A percentile compares a stretch with the other conserved stretches of the same genome.
Evolutionary conservation across 2,329 filamentous ascomycete genomes (phyloP).

Genomic region (Penicillium sp.): DNA sequence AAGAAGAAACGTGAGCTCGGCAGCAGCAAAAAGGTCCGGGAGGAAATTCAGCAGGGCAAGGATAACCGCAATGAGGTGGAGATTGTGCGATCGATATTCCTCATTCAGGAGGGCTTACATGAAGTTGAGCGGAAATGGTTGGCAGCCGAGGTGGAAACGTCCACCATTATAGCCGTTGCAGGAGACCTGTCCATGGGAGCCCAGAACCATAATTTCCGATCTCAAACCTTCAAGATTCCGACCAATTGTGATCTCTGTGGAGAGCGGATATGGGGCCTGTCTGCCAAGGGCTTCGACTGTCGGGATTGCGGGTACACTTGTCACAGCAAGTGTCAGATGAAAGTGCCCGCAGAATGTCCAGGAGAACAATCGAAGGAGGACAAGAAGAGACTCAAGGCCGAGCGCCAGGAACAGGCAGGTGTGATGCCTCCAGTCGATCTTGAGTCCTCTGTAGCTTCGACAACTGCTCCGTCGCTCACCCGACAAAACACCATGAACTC

Average conservation of each 20-base stretch:
- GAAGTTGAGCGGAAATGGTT: slow-evolving; percentile 76
- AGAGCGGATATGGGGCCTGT: slow-evolving; percentile 94
- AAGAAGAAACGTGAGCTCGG: slow-evolving; percentile 84
- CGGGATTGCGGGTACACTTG: slow-evolving; percentile 96
- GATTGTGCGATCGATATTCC: slow-evolving; percentile 76
- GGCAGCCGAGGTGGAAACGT: slow-evolving; percentile 87
- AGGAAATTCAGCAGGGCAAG: slow-evolving; percentile 72
- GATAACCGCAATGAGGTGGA: slow-evolving; percentile 87
- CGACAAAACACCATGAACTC: slow-evolving; percentile 87
- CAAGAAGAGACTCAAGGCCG: slow-evolving; percentile 84
- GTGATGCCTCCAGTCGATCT: slow-evolving; percentile 42
- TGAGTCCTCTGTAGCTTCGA: slow-evolving; percentile 33
- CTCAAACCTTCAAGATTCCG: slow-evolving; percentile 98
- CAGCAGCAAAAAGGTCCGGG: slow-evolving; percentile 65
- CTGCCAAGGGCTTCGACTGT: slow-evolving; percentile 94
- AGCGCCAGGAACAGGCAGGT: slow-evolving; percentile 75
- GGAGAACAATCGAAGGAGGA: slow-evolving; percentile 92
- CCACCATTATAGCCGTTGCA: slow-evolving; percentile 83
- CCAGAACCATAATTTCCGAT: slow-evolving; percentile 95
- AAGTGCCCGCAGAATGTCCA: slow-evolving; percentile 91
- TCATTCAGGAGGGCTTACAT: slow-evolving; percentile 78
- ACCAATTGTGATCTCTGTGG: slow-evolving; percentile 97
- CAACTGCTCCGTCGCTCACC: slow-evolving; percentile 64
- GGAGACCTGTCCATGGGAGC: slow-evolving; percentile 90
- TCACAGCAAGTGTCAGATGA: slow-evolving; percentile 98